Conservation (phyloP, 1,284 basidiomycete species). For the Cutaneotrichosporon cavernicola region DNA sequence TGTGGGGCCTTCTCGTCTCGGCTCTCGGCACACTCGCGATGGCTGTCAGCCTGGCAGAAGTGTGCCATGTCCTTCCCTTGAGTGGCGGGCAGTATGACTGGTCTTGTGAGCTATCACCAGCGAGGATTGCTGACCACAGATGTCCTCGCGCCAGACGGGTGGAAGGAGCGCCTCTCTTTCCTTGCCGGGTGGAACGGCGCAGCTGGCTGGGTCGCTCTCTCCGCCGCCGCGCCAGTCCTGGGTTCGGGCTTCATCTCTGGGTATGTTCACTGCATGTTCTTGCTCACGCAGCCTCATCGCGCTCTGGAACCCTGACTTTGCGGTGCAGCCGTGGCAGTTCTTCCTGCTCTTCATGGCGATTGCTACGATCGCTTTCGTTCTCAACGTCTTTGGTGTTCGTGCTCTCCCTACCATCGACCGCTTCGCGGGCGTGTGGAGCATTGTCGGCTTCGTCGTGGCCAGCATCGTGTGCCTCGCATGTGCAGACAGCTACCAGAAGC, state of each 20-base stretch:
- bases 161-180: slow-evolving; percentile 15
- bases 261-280: not conserved
- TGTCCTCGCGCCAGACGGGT: slow-evolving; percentile 5
- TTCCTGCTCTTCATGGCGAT: slow-evolving; percentile 22
- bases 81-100: slow-evolving; percentile 50
- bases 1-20: slow-evolving; percentile 46
- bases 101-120: slow-evolving; percentile 13
- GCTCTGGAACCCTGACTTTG: slow-evolving; percentile 14
- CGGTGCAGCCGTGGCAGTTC: slow-evolving; percentile 14
- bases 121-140: slow-evolving; percentile 9
- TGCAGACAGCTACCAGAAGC: slow-evolving; percentile 39
- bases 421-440: slow-evolving; percentile 34
- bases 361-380: slow-evolving; percentile 2
- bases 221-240: slow-evolving; percentile 39
- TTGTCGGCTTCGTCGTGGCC: slow-evolving; percentile 46
- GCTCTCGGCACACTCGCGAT: slow-evolving; percentile 36
- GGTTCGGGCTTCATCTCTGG: slow-evolving; percentile 37
- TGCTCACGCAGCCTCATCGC: slow-evolving; percentile 4
- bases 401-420: slow-evolving; percentile 22
- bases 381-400: slow-evolving; percentile 24
- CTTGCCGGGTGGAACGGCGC: slow-evolving; percentile 20
- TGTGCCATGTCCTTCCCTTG: slow-evolving; percentile 22
- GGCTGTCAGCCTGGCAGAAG: slow-evolving; percentile 30
- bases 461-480: slow-evolving; percentile 32
- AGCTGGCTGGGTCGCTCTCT: slow-evolving; percentile 51